Base-by-base conservation (phyloP, 1,139 yeast species). In the Groenewaldozyma sp. region DNA sequence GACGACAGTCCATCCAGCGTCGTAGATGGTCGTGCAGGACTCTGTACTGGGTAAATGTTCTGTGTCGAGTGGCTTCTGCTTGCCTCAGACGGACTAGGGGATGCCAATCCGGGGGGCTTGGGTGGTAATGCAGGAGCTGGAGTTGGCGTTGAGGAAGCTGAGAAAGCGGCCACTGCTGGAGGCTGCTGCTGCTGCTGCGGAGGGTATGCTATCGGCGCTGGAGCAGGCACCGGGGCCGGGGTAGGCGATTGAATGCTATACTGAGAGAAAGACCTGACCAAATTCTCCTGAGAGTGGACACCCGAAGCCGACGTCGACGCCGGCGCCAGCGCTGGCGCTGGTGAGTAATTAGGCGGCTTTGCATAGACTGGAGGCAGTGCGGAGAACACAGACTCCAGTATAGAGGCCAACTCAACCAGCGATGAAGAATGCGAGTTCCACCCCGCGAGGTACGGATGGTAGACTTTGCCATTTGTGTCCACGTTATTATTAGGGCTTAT, bases 391-490 rank as follows among this genome's bases (percentile, higher is more conserved):
- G 60, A 65, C 6, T 62, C 49, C 39, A 78, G 50, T 1, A 68
- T 52, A 13, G 55, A 55, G 14, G 68, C 53, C 41, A 74, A 54
- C 28, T 55, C 64, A 9, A 64, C 37, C 32, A 79, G 51, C 41
- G 64, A 67, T 45, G 62, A 74, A 21, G 57, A 39, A 24, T 40
- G 38, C 11, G 45, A 49, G 24, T 50, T 42, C 95, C 95, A 84
- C 24, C 64, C 63, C 1, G 78, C 60, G 36, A 83, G 58, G 42
- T 70, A 72, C 0, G 94, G 93, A 50, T 82, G 81, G 55, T 79
- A 82, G 43, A 86, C 71, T 36, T 65, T 61, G 2, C 95, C 95
- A 56, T 72, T 82, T n/a, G 74, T 62, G 55, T 83, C 94, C 2
- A 84, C 74, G 51, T 74, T 68, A 48, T 78, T 81, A 19, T 82